Percentiles rank a stretch among this genome's conserved stretches.
phyloP scores from a whole-genome alignment of 2,329 filamentous ascomycete genomes.

The Botrytis aclada region DNA sequence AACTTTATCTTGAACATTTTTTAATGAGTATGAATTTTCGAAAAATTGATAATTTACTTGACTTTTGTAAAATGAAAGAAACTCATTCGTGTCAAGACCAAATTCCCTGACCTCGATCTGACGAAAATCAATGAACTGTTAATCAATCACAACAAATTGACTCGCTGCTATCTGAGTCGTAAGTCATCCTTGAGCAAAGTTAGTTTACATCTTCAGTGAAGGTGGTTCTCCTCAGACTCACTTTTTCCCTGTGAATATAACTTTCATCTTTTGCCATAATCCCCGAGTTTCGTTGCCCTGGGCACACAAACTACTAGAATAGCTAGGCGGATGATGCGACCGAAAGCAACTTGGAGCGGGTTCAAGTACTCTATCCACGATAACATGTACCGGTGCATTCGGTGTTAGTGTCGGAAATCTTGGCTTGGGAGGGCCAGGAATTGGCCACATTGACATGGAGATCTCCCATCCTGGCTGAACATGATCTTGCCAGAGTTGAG shows the following conservation, averaged over 20 bases:
- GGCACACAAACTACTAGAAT: neutral
- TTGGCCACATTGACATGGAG: slow-evolving; percentile 66
- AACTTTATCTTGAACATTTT: neutral
- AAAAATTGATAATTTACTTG: neutral
- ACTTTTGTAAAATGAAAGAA: neutral
- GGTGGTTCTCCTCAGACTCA: neutral
- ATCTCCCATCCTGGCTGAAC: slow-evolving; percentile 73
- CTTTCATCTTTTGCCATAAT: slow-evolving; percentile 8
- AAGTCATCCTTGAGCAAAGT: neutral
- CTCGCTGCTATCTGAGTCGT: neutral
- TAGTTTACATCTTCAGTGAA: neutral
- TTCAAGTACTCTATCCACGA: neutral
- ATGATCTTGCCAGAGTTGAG: slow-evolving; percentile 76
- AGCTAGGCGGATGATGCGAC: neutral
- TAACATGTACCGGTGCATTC: neutral
- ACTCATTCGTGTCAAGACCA: neutral
- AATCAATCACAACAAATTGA: neutral
- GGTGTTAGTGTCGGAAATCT: slow-evolving; percentile 58
- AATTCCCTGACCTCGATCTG: neutral
- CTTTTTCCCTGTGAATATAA: neutral
- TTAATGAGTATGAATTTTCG: neutral
- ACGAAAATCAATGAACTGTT: neutral
- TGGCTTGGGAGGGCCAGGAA: slow-evolving; percentile 59
- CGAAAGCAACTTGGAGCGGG: neutral
- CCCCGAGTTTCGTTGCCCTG: neutral